Conservation (phyloP, 176 grass and related monocot species). For the Aegilops bicornis region DNA sequence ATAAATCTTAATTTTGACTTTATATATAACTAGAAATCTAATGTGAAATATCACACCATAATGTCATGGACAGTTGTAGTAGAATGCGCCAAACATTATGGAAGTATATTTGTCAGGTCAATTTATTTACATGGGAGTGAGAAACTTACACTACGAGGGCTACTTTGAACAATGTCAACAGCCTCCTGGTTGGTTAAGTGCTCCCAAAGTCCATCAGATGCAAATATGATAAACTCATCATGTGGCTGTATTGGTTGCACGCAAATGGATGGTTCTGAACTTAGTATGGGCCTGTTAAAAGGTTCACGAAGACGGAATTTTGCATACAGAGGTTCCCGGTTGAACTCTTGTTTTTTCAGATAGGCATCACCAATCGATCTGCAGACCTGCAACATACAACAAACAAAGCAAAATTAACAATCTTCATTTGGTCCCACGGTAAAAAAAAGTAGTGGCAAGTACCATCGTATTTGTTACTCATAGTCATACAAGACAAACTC, state of each 20-base stretch:
- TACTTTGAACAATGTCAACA: slow-evolving; percentile 82
- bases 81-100: not conserved
- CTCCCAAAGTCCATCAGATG: slow-evolving; percentile 96
- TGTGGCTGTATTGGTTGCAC: slow-evolving; percentile 67
- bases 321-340: slow-evolving; percentile 66
- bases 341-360: slow-evolving; percentile 85
- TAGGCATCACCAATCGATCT: slow-evolving; percentile 93
- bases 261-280: slow-evolving; percentile 75
- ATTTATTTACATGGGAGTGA: not conserved
- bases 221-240: slow-evolving; percentile 94
- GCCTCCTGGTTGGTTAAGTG: slow-evolving; percentile 92
- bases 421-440: not conserved
- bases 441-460: not conserved
- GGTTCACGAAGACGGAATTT: slow-evolving; percentile 84
- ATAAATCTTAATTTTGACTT: not conserved
- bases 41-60: not conserved
- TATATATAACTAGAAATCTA: not conserved
- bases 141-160: slow-evolving; percentile 60
- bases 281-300: slow-evolving; percentile 78
- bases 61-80: not conserved
- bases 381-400: slow-evolving; percentile 59
- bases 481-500: slow-evolving; percentile 12
- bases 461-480: not conserved
- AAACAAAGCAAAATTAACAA: not conserved
- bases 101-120: not conserved